Base-by-base conservation (phyloP, 192 early-diverging fungal species). In the Podochytrium sp. region DNA sequence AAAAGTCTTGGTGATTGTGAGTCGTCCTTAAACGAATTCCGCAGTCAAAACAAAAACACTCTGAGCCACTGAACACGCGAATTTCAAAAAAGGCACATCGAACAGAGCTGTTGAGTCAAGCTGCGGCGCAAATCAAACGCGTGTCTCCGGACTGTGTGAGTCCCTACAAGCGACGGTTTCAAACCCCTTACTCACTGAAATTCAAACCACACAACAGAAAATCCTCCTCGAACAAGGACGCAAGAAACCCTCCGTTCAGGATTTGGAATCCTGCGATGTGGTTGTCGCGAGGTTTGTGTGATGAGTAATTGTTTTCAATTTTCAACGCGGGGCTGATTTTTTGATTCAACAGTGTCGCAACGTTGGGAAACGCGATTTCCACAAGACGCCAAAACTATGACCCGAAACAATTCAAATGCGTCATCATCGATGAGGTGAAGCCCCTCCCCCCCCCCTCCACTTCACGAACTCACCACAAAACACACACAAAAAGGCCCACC, bases 81-180 rank as follows among this genome's bases (percentile, higher is more conserved):
- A 35, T 61, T 35, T 16, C 33, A 35, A 30, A 16, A 61, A 23
- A 65, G 64, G 96, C 95, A 1, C 96, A 98, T 76, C 85, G 95
- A 30, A 87, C 91, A 58, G 96, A 98, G 79, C 81, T 98, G 23
- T 51, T 98, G 3, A 80, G 86, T 50, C 96, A 98, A 79, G 94
- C 96, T 0, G 79, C 83, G 1, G 52, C 58, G 0, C 91, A 93
- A 62, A 90, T 98, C 39, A 73, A 83, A 34, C 66, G 79, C 2
- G 83, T 76, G n/a, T 80, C 85, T 10, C 91, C 92, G 2, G 39
- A 84, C 25, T 78, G 92, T 43, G 90, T 90, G 41, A 25, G 60
- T 52, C 10, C 6, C 10, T 68, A 57, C n/a, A n/a, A 18, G n/a
- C 51, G 38, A 35, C 33, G n/a, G 4, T 2, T 75, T 30, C 5